Evolutionary conservation across 371 early-diverging fungal genomes (phyloP), one percentile per base, ranked within the genome.

Genomic region (Coemansia sp.): DNA sequence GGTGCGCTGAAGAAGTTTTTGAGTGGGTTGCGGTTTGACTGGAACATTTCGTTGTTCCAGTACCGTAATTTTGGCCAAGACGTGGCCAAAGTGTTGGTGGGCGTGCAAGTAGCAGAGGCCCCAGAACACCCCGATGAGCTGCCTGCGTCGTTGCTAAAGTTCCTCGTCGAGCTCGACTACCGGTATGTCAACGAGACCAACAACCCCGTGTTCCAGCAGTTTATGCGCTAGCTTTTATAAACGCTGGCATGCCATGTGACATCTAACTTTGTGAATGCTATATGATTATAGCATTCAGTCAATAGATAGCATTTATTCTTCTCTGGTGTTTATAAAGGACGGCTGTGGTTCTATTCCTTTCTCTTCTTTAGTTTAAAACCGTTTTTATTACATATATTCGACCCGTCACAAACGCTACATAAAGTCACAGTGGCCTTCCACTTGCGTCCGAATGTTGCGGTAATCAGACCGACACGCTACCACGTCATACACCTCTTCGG

Each of bases 11-110:
- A 85, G 26, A 87, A 87, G 68, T 97, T 98, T 78, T 83, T 98
- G 65, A 68, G 74, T n/a, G 87, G 86, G 14, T 67, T 98, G 50
- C 72, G 84, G 40, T 83, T 87, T 26, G 81, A 77, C 37, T 95
- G 91, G 90, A 96, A 96, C 77, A 90, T 95, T n/a, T 88, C 94
- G 0, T 81, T 95, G n/a, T 95, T 95, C 84, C 95, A 96, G 77
- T 95, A 98, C 82, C 87, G 97, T 51, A 95, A 98, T 78, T 89
- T 91, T 76, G 98, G 98, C 31, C 94, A 92, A 66, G 97, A 98
- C 78, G 89, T 93, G 80, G 95, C 92, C 45, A 90, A 90, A 69
- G 95, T 97, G 2, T 80, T 97, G 66, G 89, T 92, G 8, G 98
- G 96, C 21, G 85, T 98, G 50, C 95, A 97, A 80, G 95, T 96